These are phyloP conservation scores for Beauveria scarabaeidicola DNA, from an alignment of 2,329 filamentous ascomycete genomes.

Conservation along the genomic window DNA sequence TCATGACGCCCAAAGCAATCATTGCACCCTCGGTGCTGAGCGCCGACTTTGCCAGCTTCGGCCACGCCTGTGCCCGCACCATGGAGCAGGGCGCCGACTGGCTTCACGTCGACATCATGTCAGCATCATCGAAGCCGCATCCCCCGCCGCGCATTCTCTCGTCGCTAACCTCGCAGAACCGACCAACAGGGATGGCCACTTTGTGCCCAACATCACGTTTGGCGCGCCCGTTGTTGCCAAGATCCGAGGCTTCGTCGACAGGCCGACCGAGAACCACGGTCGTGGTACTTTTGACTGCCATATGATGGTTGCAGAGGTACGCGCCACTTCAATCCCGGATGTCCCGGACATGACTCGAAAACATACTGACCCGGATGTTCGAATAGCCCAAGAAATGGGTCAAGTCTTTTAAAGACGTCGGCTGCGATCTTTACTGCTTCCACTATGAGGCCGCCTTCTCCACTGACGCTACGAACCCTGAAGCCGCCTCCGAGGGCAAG, in stretches of 20 bases:
- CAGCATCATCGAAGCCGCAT: slow-evolving; percentile 18
- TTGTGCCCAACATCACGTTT: slow-evolving; percentile 97
- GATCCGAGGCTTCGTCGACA: slow-evolving; percentile 78
- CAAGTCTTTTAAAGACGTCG: slow-evolving; percentile 84
- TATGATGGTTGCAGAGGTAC: slow-evolving; percentile 98
- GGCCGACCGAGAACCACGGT: slow-evolving; percentile 59
- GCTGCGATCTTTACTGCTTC: slow-evolving; percentile 99
- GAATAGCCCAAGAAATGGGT: slow-evolving; percentile 96
- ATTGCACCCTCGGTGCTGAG: slow-evolving; percentile 98
- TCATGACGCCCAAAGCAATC: slow-evolving; percentile 83
- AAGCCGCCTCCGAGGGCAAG: slow-evolving; percentile 56
- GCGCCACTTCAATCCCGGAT: slow-evolving; percentile 12
- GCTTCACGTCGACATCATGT: slow-evolving; percentile 91
- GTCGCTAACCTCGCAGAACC: background rate
- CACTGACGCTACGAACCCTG: slow-evolving; percentile 73
- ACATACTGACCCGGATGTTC: slow-evolving; percentile 7
- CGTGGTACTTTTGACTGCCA: slow-evolving; percentile 97
- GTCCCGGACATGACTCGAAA: background rate
- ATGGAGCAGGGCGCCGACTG: slow-evolving; percentile 84
- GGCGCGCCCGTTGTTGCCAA: slow-evolving; percentile 91
- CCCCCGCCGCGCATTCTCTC: background rate
- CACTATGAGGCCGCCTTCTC: slow-evolving; percentile 96
- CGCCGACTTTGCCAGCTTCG: slow-evolving; percentile 86
- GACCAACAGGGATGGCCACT: slow-evolving; percentile 78
- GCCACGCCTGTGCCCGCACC: slow-evolving; percentile 75